phyloP scores from a whole-genome alignment of 495 filamentous ascomycete species.

The Xylaria sp. region DNA sequence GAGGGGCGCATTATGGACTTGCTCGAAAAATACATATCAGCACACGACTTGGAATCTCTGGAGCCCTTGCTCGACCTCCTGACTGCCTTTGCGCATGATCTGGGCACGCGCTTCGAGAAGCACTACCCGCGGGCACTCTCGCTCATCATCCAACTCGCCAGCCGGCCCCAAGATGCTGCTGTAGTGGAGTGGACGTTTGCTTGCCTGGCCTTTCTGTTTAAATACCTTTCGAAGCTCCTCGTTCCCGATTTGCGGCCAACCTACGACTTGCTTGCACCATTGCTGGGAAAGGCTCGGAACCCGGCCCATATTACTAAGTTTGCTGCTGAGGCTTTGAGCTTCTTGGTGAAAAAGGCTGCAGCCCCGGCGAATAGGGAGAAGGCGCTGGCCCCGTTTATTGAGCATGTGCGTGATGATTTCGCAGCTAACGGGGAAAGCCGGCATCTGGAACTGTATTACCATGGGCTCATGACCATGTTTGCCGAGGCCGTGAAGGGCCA shows the following conservation, averaged over 20 bases:
- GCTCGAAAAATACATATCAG: slow-evolving; percentile 78
- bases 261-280: slow-evolving; percentile 79
- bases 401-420: slow-evolving; percentile 73
- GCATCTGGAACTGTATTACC: slow-evolving; percentile 69
- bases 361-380: slow-evolving; percentile 74
- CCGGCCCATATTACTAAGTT: slow-evolving; percentile 87
- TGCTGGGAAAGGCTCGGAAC: slow-evolving; percentile 82
- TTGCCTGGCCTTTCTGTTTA: slow-evolving; percentile 94
- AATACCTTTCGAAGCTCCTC: slow-evolving; percentile 87
- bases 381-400: slow-evolving; percentile 71
- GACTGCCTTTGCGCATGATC: slow-evolving; percentile 88
- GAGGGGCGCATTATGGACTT: slow-evolving; percentile 81
- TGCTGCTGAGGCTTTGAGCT: slow-evolving; percentile 93
- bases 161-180: slow-evolving; percentile 64
- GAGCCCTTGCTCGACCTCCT: slow-evolving; percentile 87
- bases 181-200: slow-evolving; percentile 97
- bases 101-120: slow-evolving; percentile 86
- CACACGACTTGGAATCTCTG: slow-evolving; percentile 73
- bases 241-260: slow-evolving; percentile 85
- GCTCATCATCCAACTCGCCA: slow-evolving; percentile 64
- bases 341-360: slow-evolving; percentile 87
- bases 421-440: slow-evolving; percentile 57
- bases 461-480: slow-evolving; percentile 90
- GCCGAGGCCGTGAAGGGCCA: slow-evolving; percentile 86
- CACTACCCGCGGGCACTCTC: slow-evolving; percentile 76